These are phyloP conservation scores for Carnegiea gigantea DNA, from an alignment of 179 eudicot species.

Conservation along the genomic window DNA sequence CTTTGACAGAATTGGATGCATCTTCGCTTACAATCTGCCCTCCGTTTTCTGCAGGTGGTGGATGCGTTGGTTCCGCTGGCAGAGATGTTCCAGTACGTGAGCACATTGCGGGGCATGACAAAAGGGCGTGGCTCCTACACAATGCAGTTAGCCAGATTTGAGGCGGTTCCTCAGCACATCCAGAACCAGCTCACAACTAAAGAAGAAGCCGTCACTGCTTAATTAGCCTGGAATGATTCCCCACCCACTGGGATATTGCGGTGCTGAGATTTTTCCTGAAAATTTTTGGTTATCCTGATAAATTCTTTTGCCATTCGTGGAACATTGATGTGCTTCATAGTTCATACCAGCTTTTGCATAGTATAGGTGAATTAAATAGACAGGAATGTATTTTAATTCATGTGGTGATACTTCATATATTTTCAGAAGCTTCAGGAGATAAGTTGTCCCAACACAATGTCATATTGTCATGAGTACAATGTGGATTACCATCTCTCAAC, in stretches of 20 bases:
- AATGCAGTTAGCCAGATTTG: slow-evolving; percentile 87
- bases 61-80: slow-evolving; percentile 87
- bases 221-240: background rate
- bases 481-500: too few relatives aligned
- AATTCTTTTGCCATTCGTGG: background rate
- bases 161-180: slow-evolving; percentile 93
- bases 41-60: slow-evolving; percentile 56
- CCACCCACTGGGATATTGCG: slow-evolving; percentile 9
- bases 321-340: background rate
- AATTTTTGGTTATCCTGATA: slow-evolving; percentile 5
- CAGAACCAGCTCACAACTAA: slow-evolving; percentile 83
- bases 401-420: slow-evolving; percentile 14
- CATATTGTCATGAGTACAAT: too few relatives aligned
- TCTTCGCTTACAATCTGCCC: background rate
- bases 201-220: slow-evolving; percentile 79
- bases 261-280: slow-evolving; percentile 8
- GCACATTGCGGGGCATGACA: slow-evolving; percentile 87
- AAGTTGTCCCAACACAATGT: background rate
- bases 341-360: slow-evolving; percentile 24
- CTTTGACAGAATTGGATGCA: too few relatives aligned
- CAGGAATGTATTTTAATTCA: slow-evolving; percentile 10
- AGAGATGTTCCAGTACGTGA: slow-evolving; percentile 96
- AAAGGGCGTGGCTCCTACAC: slow-evolving; percentile 94
- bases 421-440: slow-evolving; percentile 4
- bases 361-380: slow-evolving; percentile 18